Evolutionary conservation across 805 yeast species (phyloP).

Genomic region (Jamesozyma jinghongensis): DNA sequence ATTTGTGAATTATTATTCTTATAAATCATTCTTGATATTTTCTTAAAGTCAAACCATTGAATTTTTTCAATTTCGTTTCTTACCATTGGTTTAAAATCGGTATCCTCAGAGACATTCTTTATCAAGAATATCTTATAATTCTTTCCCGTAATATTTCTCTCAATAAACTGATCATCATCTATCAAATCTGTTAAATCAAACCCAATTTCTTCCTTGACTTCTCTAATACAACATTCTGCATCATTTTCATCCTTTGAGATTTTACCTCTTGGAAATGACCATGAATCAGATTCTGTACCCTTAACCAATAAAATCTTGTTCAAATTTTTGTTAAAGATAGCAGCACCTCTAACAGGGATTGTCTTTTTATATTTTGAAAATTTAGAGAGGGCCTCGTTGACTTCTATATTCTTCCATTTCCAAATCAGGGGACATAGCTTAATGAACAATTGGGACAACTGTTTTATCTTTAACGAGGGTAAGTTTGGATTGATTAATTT

Average conservation of each 20-base stretch:
- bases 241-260: slow-evolving; percentile 90
- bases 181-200: slow-evolving; percentile 66
- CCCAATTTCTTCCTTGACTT: slow-evolving; percentile 89
- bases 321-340: slow-evolving; percentile 63
- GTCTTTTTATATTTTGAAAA: slow-evolving; percentile 80
- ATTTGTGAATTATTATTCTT: slow-evolving; percentile 23
- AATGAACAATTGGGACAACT: slow-evolving; percentile 59
- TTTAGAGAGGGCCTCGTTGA: slow-evolving; percentile 58
- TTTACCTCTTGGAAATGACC: slow-evolving; percentile 98
- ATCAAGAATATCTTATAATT: slow-evolving; percentile 76
- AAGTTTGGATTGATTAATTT: slow-evolving; percentile 62
- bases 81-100: slow-evolving; percentile 68
- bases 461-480: slow-evolving; percentile 69
- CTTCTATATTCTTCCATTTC: slow-evolving; percentile 72
- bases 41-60: slow-evolving; percentile 63
- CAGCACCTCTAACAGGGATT: slow-evolving; percentile 96
- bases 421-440: slow-evolving; percentile 67
- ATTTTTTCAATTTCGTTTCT: slow-evolving; percentile 82
- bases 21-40: slow-evolving; percentile 29
- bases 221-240: slow-evolving; percentile 81
- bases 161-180: slow-evolving; percentile 64
- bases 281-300: slow-evolving; percentile 71
- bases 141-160: slow-evolving; percentile 73
- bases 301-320: slow-evolving; percentile 70
- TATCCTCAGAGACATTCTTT: slow-evolving; percentile 67